Base-by-base conservation (phyloP, 768 basidiomycete genomes). In the Tulasnella sp. region DNA sequence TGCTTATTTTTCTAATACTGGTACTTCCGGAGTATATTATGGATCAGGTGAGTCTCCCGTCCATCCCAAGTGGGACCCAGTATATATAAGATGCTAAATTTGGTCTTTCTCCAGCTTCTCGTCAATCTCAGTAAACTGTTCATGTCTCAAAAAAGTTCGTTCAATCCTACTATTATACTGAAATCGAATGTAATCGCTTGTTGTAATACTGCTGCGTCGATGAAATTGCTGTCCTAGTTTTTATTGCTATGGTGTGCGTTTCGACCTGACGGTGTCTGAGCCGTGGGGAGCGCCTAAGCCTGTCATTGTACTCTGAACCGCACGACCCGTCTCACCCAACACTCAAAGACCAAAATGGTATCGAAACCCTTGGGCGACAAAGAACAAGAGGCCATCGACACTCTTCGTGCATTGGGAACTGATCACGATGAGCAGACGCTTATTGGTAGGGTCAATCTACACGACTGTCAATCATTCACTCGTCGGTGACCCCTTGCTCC, bases 371-470 rank as follows among this genome's bases (percentile, higher is more conserved):
- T 39, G 9, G 38, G 34, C 6, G 34, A 34, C 1, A 29, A 68
- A 7, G 67, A 75, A 17, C 58, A 69, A n/a, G 25, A 67, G 22
- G 58, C 52, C 22, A 49, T 75, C n/a, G 38, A 67, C 5, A n/a
- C 49, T 29, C 67, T 75, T 34, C 74, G 67, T 38, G 67, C 5
- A 2, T 19, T 75, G 22, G 74, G 74, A 9, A 67, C 58, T 34
- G 58, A n/a, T 31, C 37, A 22, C 37, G 74, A 75, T 67, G 74
- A 71, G 64, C 58, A 75, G 9, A n/a, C 37, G 37, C 54, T 49
- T 25, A 37, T 58, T 14, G 67, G 74, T 75, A 45, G 19, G 37
- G 19, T 17, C 42, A 49, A 36, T 29, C 7, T 71, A 37, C 11
- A 42, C 22, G 7, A 29, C 19, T n/a, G 49, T 49, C 49, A 49